A percentile compares a stretch with the other conserved stretches of the same genome.
Evolutionary conservation across 2,329 filamentous ascomycete species (phyloP).

Genomic region (Chaetomiaceae sp.): DNA sequence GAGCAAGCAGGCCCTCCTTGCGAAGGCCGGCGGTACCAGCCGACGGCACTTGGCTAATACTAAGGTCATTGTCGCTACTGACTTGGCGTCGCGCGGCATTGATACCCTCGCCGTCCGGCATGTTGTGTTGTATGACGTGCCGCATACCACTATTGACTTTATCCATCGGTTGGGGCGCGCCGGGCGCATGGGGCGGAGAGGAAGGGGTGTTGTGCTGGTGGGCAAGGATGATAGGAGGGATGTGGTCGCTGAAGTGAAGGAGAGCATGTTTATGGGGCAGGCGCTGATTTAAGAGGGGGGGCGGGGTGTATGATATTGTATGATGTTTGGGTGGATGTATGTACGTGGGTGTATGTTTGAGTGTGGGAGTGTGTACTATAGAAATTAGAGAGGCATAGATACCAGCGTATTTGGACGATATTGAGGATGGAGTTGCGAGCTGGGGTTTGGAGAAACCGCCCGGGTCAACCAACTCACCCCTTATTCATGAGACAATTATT

Average conservation of each 20-base stretch:
- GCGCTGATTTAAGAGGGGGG: conserved; percentile 57
- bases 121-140: conserved; percentile 95
- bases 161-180: conserved; percentile 92
- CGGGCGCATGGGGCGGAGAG: conserved; percentile 86
- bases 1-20: conserved; percentile 2
- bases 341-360: no score
- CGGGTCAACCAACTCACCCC: no score
- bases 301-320: conserved; percentile 13
- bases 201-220: conserved; percentile 83
- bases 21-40: conserved; percentile 5
- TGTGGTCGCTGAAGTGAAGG: conserved; percentile 84
- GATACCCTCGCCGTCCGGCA: conserved; percentile 88
- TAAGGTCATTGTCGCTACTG: conserved; percentile 90
- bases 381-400: conserved; percentile 2
- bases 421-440: no score
- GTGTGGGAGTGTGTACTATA: no score
- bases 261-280: conserved; percentile 80
- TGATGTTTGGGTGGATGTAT: not conserved
- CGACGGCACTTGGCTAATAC: conserved; percentile 59
- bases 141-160: conserved; percentile 95
- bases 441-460: no score
- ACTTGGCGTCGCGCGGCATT: conserved; percentile 86
- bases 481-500: no score
- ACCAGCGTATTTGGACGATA: conserved; percentile 1
- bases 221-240: conserved; percentile 86